Conservation (phyloP, 495 filamentous ascomycete genomes). For the Elasticomyces elasticus region DNA sequence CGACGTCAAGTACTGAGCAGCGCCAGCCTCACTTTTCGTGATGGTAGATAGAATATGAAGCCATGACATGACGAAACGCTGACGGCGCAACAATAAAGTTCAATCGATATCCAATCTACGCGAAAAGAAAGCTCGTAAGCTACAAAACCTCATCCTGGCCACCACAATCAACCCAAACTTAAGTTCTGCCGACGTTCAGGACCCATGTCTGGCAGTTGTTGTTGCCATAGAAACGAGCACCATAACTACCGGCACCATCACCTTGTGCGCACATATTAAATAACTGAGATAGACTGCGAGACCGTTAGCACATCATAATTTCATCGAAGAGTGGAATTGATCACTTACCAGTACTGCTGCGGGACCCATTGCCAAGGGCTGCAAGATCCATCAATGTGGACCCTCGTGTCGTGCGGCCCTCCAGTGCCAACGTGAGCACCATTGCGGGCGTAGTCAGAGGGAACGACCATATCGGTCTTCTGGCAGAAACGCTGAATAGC, state of each 20-base stretch:
- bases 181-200: too few species aligned
- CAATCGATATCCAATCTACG: background rate
- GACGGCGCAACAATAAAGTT: background rate
- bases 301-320: too few species aligned
- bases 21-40: too few species aligned
- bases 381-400: conserved; percentile 1
- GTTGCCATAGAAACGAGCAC: background rate
- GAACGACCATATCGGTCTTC: conserved; percentile 1
- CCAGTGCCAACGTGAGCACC: conserved; percentile 1
- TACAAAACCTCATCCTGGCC: background rate
- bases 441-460: background rate
- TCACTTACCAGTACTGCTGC: conserved; percentile 7
- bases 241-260: background rate
- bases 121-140: background rate
- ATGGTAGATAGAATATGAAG: background rate
- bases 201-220: conserved; percentile 8
- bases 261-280: conserved; percentile 6
- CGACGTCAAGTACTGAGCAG: background rate
- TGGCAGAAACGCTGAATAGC: conserved; percentile 8
- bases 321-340: too few species aligned
- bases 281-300: conserved; percentile 3
- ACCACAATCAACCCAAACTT: too few species aligned
- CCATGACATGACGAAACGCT: background rate
- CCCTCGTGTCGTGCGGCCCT: background rate
- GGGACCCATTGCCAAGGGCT: conserved; percentile 9